Conservation (phyloP, 2,329 filamentous ascomycete genomes). For the Aspergillus arachidicola region DNA sequence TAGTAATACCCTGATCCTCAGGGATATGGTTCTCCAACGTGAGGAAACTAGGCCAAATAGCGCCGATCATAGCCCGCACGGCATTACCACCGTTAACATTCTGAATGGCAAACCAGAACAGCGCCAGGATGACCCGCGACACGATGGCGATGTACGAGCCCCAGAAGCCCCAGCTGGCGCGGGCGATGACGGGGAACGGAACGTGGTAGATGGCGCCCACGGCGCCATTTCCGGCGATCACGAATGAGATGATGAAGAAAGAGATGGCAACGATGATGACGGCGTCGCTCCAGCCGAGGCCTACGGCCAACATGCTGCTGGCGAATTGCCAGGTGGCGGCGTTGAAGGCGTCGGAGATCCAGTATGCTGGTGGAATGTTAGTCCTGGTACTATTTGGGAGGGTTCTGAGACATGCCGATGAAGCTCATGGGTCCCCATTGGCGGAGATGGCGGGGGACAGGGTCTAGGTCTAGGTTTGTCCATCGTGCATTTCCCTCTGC, state of each 20-base stretch:
- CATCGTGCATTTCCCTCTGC: slow-evolving; percentile 47
- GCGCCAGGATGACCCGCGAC: slow-evolving; percentile 55
- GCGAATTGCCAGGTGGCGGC: slow-evolving; percentile 59
- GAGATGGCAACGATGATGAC: slow-evolving; percentile 53
- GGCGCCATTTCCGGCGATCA: slow-evolving; percentile 64
- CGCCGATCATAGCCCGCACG: slow-evolving; percentile 54
- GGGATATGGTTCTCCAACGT: slow-evolving; percentile 43
- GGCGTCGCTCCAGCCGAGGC: slow-evolving; percentile 57
- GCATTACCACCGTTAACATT: slow-evolving; percentile 64
- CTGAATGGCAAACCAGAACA: slow-evolving; percentile 69
- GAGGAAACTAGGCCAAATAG: slow-evolving; percentile 52
- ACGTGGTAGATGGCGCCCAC: slow-evolving; percentile 55
- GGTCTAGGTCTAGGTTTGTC: slow-evolving; percentile 55
- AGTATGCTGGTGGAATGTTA: slow-evolving; percentile 43
- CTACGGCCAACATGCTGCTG: slow-evolving; percentile 52
- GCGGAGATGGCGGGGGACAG: slow-evolving; percentile 45
- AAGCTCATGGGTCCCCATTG: slow-evolving; percentile 52
- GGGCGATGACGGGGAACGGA: slow-evolving; percentile 59
- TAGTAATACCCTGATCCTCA: slow-evolving; percentile 48
- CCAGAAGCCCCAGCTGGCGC: slow-evolving; percentile 61
- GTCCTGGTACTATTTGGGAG: background rate
- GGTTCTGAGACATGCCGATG: slow-evolving; percentile 30
- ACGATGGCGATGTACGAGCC: slow-evolving; percentile 59
- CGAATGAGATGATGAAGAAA: slow-evolving; percentile 58
- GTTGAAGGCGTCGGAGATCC: slow-evolving; percentile 57